Percentiles rank a stretch among this genome's conserved stretches.
Evolutionary conservation across 2,329 filamentous ascomycete genomes (phyloP).

Genomic region (Corniculantispora saksenae): DNA sequence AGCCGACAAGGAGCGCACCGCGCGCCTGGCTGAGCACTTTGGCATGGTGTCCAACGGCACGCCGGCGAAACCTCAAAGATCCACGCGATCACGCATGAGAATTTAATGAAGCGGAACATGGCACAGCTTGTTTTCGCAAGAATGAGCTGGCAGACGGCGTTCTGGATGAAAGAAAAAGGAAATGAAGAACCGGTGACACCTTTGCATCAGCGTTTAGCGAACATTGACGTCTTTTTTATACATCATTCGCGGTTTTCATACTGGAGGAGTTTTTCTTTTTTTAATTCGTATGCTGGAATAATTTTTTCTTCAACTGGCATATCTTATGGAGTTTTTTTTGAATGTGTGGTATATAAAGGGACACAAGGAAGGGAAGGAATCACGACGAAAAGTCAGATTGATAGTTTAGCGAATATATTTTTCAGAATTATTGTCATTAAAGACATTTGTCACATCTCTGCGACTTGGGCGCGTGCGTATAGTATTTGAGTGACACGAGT

Average conservation of each 20-base stretch:
- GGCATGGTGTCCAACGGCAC: slow-evolving; percentile 38
- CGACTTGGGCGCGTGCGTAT: neutral
- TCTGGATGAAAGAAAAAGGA: neutral
- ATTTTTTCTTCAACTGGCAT: slow-evolving; percentile 11
- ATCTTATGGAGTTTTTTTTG: slow-evolving; percentile 1
- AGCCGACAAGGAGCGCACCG: slow-evolving; percentile 29
- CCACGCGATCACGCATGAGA: slow-evolving; percentile 16
- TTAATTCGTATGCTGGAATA: slow-evolving; percentile 2
- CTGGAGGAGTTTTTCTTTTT: neutral
- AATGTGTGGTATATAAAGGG: neutral
- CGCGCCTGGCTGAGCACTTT: slow-evolving; percentile 33
- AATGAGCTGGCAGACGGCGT: neutral
- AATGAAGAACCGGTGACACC: neutral
- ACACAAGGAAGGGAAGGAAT: neutral
- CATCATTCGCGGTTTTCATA: neutral
- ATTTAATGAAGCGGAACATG: neutral
- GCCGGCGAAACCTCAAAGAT: slow-evolving; percentile 30
- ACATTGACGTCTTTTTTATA: neutral
- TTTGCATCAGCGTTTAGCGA: slow-evolving; percentile 4
- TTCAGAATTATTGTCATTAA: neutral
- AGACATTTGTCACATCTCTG: neutral
- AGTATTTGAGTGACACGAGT: neutral
- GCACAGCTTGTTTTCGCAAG: neutral
- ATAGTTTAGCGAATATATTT: slow-evolving; percentile 12
- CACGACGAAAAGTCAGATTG: neutral